phyloP scores from a whole-genome alignment of 1,284 basidiomycete species.

The Tilletia walkeri region DNA sequence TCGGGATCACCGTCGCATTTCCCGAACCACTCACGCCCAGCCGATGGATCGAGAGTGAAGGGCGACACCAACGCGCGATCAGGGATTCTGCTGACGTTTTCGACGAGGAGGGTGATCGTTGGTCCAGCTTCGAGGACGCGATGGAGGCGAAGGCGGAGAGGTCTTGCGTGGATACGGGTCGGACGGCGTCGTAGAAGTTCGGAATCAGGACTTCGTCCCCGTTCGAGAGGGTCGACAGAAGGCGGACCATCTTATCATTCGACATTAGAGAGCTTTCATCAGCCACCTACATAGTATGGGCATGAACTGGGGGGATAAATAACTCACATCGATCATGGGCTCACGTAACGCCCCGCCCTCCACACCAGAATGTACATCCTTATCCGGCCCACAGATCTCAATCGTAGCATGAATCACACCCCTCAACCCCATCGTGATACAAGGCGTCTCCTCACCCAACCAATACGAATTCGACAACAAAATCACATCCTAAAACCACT shows the following conservation, averaged over 20 bases:
- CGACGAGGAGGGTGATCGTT: neutral
- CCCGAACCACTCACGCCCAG: slow-evolving; percentile 38
- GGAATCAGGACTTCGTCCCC: slow-evolving; percentile 67
- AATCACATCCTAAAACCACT: slow-evolving; percentile 33
- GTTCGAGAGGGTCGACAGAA: slow-evolving; percentile 73
- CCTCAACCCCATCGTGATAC: slow-evolving; percentile 89
- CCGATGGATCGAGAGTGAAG: slow-evolving; percentile 46
- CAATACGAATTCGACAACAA: slow-evolving; percentile 78
- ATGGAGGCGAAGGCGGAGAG: slow-evolving; percentile 52
- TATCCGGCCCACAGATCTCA: slow-evolving; percentile 62
- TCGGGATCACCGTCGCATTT: slow-evolving; percentile 47
- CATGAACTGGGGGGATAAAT: neutral
- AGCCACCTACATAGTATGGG: slow-evolving; percentile 11
- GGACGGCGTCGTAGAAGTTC: slow-evolving; percentile 69
- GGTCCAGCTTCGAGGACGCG: slow-evolving; percentile 25
- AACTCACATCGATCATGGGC: slow-evolving; percentile 87
- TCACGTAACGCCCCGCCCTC: slow-evolving; percentile 84
- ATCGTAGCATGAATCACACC: slow-evolving; percentile 84
- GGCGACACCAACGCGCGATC: slow-evolving; percentile 47
- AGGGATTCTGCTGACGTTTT: slow-evolving; percentile 20
- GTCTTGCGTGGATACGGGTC: slow-evolving; percentile 42
- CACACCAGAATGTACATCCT: slow-evolving; percentile 84
- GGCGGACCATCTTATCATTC: slow-evolving; percentile 65
- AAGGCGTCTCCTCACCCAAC: slow-evolving; percentile 91
- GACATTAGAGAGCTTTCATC: slow-evolving; percentile 19